These are phyloP conservation scores for Isabelozyma gotoi DNA, from an alignment of 805 yeast species.

Conservation along the genomic window DNA sequence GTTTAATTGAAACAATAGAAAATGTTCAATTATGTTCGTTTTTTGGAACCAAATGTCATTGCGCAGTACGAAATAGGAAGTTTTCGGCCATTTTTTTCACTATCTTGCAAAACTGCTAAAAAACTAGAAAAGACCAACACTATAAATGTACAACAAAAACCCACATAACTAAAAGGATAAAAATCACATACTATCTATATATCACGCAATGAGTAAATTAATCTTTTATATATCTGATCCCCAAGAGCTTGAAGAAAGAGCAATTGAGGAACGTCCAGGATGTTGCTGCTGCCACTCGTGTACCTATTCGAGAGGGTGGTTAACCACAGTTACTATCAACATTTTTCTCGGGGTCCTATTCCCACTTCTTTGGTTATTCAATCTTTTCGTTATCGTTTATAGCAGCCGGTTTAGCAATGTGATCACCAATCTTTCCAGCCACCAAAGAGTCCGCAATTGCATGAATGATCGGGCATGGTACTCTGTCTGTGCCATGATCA, in stretches of 20 bases:
- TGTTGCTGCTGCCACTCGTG: not conserved
- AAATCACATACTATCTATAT: too few relatives aligned
- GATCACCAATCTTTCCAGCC: not conserved
- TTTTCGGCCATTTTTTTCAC: not conserved
- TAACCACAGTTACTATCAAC: not conserved
- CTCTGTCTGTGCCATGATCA: not conserved
- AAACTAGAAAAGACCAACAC: not conserved
- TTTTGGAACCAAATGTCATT: not conserved
- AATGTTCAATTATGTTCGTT: not conserved
- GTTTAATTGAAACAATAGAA: too few relatives aligned
- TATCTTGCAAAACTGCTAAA: constrained; percentile 2
- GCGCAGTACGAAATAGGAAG: not conserved
- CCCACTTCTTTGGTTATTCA: constrained; percentile 20
- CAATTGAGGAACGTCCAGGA: not conserved
- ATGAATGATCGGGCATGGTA: not conserved
- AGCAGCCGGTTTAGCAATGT: not conserved
- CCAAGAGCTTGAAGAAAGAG: not conserved
- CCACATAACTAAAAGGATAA: not conserved
- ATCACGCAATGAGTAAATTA: not conserved
- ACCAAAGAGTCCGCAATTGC: not conserved
- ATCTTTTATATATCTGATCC: not conserved
- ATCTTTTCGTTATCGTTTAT: constrained; percentile 6
- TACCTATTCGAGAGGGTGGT: not conserved
- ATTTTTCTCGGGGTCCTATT: constrained; percentile 14
- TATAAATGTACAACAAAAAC: not conserved